Percentiles rank a stretch among this genome's conserved stretches.
Evolutionary conservation across 2,329 filamentous ascomycete genomes (phyloP).

Genomic region (Paraconiothyrium sp.): DNA sequence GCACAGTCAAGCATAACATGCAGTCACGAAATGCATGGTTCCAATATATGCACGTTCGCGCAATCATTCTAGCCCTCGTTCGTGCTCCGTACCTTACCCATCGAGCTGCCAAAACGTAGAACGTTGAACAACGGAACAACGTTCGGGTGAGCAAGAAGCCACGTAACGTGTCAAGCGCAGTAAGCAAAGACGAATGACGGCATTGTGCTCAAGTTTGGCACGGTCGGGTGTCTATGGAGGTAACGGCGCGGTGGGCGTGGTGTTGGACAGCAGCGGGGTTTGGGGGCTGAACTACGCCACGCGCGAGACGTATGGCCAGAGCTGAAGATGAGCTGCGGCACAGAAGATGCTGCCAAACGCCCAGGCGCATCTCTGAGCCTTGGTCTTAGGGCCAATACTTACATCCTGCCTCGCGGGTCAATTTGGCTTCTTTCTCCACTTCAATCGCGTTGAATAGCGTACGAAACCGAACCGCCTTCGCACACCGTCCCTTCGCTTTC

Average conservation of each 20-base stretch:
- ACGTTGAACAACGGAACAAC: background rate
- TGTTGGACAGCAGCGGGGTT: slow-evolving; percentile 6
- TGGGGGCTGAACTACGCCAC: slow-evolving; percentile 20
- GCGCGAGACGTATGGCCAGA: slow-evolving; percentile 7
- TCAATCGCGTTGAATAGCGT: background rate
- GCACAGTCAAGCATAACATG: background rate
- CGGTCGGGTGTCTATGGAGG: background rate
- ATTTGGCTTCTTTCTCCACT: background rate
- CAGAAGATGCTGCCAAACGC: slow-evolving; percentile 13
- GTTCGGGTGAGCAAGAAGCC: background rate
- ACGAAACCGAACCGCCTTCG: background rate
- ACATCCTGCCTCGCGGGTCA: background rate
- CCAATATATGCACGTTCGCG: slow-evolving; percentile 4
- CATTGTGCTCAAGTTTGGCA: background rate
- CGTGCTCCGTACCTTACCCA: background rate
- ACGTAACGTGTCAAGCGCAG: background rate
- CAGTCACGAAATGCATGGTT: background rate
- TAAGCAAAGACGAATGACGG: background rate
- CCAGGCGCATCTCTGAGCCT: slow-evolving; percentile 15
- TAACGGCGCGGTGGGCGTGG: background rate
- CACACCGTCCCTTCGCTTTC: background rate
- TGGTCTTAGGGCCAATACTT: slow-evolving; percentile 11
- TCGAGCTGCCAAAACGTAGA: background rate
- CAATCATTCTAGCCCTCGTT: background rate
- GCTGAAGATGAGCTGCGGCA: slow-evolving; percentile 5